These are phyloP conservation scores for Eimeria maxima DNA, from an alignment of 169 alveolate species.

Conservation along the genomic window DNA sequence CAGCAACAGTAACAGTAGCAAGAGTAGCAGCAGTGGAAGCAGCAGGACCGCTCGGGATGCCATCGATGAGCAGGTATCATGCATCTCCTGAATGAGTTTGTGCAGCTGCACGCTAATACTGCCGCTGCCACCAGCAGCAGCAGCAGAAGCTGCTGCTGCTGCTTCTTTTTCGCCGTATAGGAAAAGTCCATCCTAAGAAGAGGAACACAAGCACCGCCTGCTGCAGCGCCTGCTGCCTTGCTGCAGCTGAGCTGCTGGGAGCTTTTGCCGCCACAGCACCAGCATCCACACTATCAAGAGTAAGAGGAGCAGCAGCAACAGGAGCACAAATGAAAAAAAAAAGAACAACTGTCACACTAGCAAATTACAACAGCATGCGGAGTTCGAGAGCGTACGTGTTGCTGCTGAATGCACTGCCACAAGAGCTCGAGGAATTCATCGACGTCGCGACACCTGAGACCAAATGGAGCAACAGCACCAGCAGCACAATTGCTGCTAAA, in stretches of 20 bases:
- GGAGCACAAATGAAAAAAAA: not conserved
- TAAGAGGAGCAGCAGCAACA: too few relatives aligned
- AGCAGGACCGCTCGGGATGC: constrained; percentile 33
- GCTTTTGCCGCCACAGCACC: not conserved
- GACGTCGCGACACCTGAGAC: constrained; percentile 48
- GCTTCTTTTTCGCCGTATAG: constrained; percentile 40
- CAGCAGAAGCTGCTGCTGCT: not conserved
- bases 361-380: not conserved
- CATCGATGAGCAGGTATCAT: constrained; percentile 37
- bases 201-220: not conserved
- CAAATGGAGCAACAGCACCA: not conserved
- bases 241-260: constrained; percentile 5
- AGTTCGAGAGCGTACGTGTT: not conserved
- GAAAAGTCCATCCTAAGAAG: constrained; percentile 27
- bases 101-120: constrained; percentile 53
- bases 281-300: not conserved
- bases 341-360: constrained; percentile 22
- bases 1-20: constrained; percentile 1
- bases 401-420: constrained; percentile 70
- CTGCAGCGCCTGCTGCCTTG: not conserved
- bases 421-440: constrained; percentile 33
- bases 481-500: too few relatives aligned
- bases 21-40: not conserved
- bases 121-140: not conserved
- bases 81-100: constrained; percentile 21